A percentile compares a stretch with the other conserved stretches of the same genome.
Conservation (phyloP, 179 eudicot genomes). For the Sideroxylon spinosum region DNA sequence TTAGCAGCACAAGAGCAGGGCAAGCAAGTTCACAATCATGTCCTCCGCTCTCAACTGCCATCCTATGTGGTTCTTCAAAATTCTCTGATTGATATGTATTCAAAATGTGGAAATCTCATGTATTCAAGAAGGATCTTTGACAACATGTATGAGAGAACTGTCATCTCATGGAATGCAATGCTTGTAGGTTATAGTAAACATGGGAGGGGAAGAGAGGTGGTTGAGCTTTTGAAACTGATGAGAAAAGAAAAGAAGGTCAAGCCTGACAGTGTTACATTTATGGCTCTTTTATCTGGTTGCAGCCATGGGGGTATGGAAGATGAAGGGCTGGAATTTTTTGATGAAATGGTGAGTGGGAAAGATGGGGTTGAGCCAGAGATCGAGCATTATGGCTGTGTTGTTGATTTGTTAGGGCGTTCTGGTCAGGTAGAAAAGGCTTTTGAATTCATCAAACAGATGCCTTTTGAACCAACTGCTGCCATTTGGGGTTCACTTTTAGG, state of each 20-base stretch:
- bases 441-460: slow-evolving; percentile 36
- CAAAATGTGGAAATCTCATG: slow-evolving; percentile 47
- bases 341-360: slow-evolving; percentile 27
- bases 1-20: slow-evolving; percentile 45
- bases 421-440: slow-evolving; percentile 40
- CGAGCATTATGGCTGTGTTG: slow-evolving; percentile 53
- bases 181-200: slow-evolving; percentile 43
- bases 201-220: slow-evolving; percentile 35
- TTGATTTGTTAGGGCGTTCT: slow-evolving; percentile 52
- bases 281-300: slow-evolving; percentile 48
- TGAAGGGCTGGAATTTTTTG: slow-evolving; percentile 36
- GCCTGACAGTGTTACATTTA: slow-evolving; percentile 34
- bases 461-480: slow-evolving; percentile 45
- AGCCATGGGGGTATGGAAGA: slow-evolving; percentile 49
- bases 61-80: slow-evolving; percentile 35
- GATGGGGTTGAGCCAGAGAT: slow-evolving; percentile 31
- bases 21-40: slow-evolving; percentile 40
- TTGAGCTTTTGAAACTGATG: slow-evolving; percentile 36
- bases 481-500: slow-evolving; percentile 51
- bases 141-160: slow-evolving; percentile 36
- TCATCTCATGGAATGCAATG: slow-evolving; percentile 48
- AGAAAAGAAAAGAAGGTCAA: slow-evolving; percentile 30
- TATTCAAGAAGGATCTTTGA: slow-evolving; percentile 43
- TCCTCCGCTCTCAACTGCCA: slow-evolving; percentile 29
- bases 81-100: slow-evolving; percentile 52